Conservation (phyloP, 2,329 filamentous ascomycete genomes). For the Alternaria brassicicola region DNA sequence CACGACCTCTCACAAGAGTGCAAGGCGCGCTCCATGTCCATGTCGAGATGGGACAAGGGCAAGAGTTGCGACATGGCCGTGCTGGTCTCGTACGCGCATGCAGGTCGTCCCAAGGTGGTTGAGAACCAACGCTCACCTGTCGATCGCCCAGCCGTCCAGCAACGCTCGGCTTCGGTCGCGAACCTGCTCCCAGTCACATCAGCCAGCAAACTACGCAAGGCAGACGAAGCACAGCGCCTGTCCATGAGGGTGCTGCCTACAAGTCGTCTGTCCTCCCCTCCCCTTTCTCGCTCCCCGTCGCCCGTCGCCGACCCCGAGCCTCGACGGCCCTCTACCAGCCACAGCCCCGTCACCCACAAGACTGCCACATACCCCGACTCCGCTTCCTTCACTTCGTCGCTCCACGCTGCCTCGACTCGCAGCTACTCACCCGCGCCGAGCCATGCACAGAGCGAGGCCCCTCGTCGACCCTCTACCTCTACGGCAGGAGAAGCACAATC, state of each 20-base stretch:
- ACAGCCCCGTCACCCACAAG: conserved; percentile 33
- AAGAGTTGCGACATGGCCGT: conserved; percentile 48
- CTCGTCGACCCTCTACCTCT: conserved; percentile 32
- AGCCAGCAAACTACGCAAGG: conserved; percentile 37
- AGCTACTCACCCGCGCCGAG: conserved; percentile 34
- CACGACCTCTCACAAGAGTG: conserved; percentile 37
- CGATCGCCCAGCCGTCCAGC: conserved; percentile 26
- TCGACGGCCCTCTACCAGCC: conserved; percentile 38
- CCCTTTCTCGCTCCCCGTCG: conserved; percentile 31
- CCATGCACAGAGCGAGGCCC: conserved; percentile 25
- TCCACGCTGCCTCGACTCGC: conserved; percentile 31
- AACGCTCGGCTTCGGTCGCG: conserved; percentile 44
- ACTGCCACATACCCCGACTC: conserved; percentile 28
- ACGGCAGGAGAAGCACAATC: conserved; percentile 20
- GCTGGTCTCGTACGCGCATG: conserved; percentile 46
- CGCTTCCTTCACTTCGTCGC: conserved; percentile 31
- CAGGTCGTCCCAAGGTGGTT: conserved; percentile 48
- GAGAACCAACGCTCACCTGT: conserved; percentile 33
- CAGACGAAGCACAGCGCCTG: conserved; percentile 33
- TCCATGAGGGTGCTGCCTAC: conserved; percentile 33
- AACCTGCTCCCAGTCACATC: conserved; percentile 36
- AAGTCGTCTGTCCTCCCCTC: conserved; percentile 9
- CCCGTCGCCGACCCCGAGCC: conserved; percentile 29
- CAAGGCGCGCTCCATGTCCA: conserved; percentile 42
- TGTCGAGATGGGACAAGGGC: conserved; percentile 41